Conservation (phyloP, 2,329 filamentous ascomycete species). For the Neonectria ditissima region DNA sequence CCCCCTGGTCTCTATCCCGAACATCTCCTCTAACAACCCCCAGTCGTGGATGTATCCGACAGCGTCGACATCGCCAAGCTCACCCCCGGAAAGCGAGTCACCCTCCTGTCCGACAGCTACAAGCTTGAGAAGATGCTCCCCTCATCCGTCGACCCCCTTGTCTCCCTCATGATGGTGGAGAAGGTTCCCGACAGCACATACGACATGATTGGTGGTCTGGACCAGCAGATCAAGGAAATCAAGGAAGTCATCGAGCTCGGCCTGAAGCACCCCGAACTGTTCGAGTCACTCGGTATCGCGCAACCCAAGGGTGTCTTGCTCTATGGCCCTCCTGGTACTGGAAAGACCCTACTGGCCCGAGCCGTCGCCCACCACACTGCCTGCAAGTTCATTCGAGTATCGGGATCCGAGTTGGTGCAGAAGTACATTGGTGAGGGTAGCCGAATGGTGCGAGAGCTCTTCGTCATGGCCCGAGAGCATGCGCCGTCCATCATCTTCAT, state of each 20-base stretch:
- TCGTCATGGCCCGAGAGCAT: slow-evolving; percentile 99
- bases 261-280: slow-evolving; percentile 97
- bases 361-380: slow-evolving; percentile 98
- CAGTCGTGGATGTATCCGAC: slow-evolving; percentile 96
- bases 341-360: slow-evolving; percentile 94
- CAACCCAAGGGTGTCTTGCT: slow-evolving; percentile 97
- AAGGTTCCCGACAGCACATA: slow-evolving; percentile 99
- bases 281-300: slow-evolving; percentile 98
- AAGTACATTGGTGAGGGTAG: slow-evolving; percentile 99
- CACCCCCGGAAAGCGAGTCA: slow-evolving; percentile 96
- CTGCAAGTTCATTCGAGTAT: slow-evolving; percentile 99
- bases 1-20: background rate
- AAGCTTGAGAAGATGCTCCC: slow-evolving; percentile 99
- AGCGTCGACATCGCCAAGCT: slow-evolving; percentile 95
- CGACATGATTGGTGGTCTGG: slow-evolving; percentile 99
- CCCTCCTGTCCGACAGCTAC: slow-evolving; percentile 95
- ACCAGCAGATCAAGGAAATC: slow-evolving; percentile 99
- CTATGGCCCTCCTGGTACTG: slow-evolving; percentile 96
- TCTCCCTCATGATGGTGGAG: slow-evolving; percentile 99
- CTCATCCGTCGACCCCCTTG: slow-evolving; percentile 96
- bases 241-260: slow-evolving; percentile 99
- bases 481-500: slow-evolving; percentile 99
- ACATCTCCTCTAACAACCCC: slow-evolving; percentile 11
- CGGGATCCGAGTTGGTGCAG: slow-evolving; percentile 94
- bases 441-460: slow-evolving; percentile 97